A percentile compares a stretch with the other conserved stretches of the same genome.
These are phyloP conservation scores for Seiridium cupressi DNA, from an alignment of 2,329 filamentous ascomycete species.

Conservation along the genomic window DNA sequence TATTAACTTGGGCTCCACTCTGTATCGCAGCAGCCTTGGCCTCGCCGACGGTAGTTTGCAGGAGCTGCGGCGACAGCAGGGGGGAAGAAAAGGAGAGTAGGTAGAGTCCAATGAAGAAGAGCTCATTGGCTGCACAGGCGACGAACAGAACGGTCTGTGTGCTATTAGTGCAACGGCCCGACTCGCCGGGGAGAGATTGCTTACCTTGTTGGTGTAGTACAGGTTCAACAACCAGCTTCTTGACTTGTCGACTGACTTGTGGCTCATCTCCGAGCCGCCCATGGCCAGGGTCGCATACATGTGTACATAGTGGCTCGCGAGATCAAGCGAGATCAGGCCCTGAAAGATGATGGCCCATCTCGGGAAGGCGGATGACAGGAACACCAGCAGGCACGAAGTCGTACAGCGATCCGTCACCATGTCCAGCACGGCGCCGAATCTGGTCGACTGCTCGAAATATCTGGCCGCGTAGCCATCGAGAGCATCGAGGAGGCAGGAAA, in stretches of 20 bases:
- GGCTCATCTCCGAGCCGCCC: constrained; percentile 75
- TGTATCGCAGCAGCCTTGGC: constrained; percentile 51
- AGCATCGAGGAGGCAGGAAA: constrained; percentile 93
- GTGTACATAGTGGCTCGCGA: constrained; percentile 97
- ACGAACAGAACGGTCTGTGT: constrained; percentile 81
- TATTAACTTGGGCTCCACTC: constrained; percentile 68
- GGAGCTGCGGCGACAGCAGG: constrained; percentile 80
- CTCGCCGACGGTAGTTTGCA: constrained; percentile 54
- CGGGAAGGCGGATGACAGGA: constrained; percentile 91
- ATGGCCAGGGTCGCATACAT: constrained; percentile 96
- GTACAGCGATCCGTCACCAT: constrained; percentile 99
- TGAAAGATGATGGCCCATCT: constrained; percentile 95
- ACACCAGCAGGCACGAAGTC: constrained; percentile 90
- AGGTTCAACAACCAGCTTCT: constrained; percentile 87
- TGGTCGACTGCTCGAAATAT: constrained; percentile 85
- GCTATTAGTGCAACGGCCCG: constrained; percentile 13
- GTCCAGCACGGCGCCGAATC: constrained; percentile 94
- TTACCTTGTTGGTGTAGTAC: constrained; percentile 96
- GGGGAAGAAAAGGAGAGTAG: constrained; percentile 96
- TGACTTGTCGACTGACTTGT: constrained; percentile 90
- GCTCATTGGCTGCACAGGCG: constrained; percentile 86
- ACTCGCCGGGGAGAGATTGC: constrained; percentile 24
- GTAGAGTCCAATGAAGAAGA: constrained; percentile 98
- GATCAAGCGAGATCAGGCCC: constrained; percentile 84
- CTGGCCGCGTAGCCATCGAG: constrained; percentile 93